These are phyloP conservation scores for Pugionium cornutum DNA, from an alignment of 345 rosid genomes.

Conservation along the genomic window DNA sequence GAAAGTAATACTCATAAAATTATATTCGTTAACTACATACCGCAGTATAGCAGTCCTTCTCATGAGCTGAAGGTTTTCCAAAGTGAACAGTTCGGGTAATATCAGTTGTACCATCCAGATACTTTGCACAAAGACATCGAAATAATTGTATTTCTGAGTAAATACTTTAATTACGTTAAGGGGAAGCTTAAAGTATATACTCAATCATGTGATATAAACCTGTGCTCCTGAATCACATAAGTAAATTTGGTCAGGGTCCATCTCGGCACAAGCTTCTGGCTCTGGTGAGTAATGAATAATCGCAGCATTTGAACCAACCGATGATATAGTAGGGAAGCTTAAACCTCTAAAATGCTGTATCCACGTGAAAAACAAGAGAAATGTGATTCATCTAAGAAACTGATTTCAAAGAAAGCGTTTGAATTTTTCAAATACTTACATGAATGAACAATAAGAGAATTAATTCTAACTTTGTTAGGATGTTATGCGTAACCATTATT, in stretches of 20 bases:
- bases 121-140: slow-evolving; percentile 35
- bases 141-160: slow-evolving; percentile 7
- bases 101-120: too few relatives aligned
- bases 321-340: slow-evolving; percentile 95
- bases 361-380: slow-evolving; percentile 19
- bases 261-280: slow-evolving; percentile 47
- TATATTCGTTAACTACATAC: background rate
- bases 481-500: slow-evolving; percentile 27
- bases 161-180: background rate
- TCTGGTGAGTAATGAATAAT: too few relatives aligned
- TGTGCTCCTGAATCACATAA: slow-evolving; percentile 33
- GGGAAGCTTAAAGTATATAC: slow-evolving; percentile 10
- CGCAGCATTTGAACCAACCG: slow-evolving; percentile 37
- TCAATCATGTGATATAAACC: background rate
- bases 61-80: too few relatives aligned
- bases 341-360: slow-evolving; percentile 89
- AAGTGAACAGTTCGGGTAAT: too few relatives aligned
- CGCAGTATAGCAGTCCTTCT: too few relatives aligned
- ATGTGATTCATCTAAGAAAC: background rate
- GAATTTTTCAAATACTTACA: background rate
- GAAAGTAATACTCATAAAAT: background rate
- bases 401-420: background rate
- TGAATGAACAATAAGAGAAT: background rate
- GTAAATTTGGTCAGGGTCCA: slow-evolving; percentile 76
- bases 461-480: background rate